A percentile compares a stretch with the other conserved stretches of the same genome.
Conservation (phyloP, 163 green algal genomes). For the Chloromonas sp. region DNA sequence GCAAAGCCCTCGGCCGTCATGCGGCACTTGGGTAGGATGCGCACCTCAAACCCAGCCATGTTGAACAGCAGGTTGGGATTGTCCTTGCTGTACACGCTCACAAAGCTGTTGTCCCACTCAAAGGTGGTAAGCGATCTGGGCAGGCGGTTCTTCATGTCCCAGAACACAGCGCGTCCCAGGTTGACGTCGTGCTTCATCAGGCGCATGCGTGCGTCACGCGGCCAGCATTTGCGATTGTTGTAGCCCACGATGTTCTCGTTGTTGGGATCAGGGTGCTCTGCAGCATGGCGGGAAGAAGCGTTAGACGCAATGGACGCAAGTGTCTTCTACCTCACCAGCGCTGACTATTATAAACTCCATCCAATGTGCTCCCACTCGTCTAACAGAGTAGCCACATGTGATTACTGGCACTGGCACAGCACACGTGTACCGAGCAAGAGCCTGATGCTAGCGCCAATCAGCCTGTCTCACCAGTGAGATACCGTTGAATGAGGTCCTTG, state of each 20-base stretch:
- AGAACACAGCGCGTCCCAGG: slow-evolving; percentile 95
- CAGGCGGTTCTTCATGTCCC: slow-evolving; percentile 96
- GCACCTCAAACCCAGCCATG: slow-evolving; percentile 98
- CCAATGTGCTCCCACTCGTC: too few relatives aligned
- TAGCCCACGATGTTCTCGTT: slow-evolving; percentile 99
- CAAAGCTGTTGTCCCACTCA: slow-evolving; percentile 97
- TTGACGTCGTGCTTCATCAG: slow-evolving; percentile 99
- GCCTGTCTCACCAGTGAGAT: slow-evolving; percentile 65
- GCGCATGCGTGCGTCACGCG: slow-evolving; percentile 96
- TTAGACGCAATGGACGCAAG: too few relatives aligned
- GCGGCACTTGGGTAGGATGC: slow-evolving; percentile 94
- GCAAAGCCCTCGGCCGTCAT: slow-evolving; percentile 89
- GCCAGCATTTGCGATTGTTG: slow-evolving; percentile 99
- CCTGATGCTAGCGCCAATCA: too few relatives aligned
- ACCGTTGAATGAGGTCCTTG: slow-evolving; percentile 96
- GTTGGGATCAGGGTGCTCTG: slow-evolving; percentile 98
- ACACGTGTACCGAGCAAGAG: too few relatives aligned
- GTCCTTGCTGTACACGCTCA: slow-evolving; percentile 93
- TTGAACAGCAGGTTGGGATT: slow-evolving; percentile 99
- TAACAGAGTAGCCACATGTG: too few relatives aligned
- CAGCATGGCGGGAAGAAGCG: not conserved
- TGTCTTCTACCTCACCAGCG: too few relatives aligned
- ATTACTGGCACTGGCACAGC: too few relatives aligned
- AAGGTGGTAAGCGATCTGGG: slow-evolving; percentile 91
- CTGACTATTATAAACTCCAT: too few relatives aligned